Percentiles rank a stretch among this genome's conserved stretches.
These are phyloP conservation scores for Colletotrichum acutatum DNA, from an alignment of 2,329 filamentous ascomycete species.

Conservation along the genomic window DNA sequence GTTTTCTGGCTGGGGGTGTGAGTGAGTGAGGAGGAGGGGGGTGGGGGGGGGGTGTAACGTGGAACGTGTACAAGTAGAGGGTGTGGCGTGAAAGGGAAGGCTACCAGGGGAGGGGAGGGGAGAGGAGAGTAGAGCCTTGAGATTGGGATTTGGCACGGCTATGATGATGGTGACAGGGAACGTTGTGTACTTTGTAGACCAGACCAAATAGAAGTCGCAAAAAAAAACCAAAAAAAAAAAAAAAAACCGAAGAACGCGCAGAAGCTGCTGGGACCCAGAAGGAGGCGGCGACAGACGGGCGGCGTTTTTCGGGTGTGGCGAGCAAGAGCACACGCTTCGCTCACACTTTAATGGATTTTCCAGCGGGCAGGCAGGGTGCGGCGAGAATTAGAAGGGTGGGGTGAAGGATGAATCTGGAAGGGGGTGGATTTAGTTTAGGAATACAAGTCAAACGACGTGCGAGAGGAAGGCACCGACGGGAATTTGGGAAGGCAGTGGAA, in stretches of 20 bases:
- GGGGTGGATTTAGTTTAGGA: neutral
- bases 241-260: neutral
- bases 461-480: neutral
- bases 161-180: constrained; percentile 22
- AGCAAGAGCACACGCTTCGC: neutral
- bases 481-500: neutral
- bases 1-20: neutral
- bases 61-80: too few species aligned
- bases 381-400: neutral
- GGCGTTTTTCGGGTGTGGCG: constrained; percentile 21
- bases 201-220: neutral
- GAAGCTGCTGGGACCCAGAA: constrained; percentile 3
- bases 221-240: too few species aligned
- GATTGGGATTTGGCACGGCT: neutral
- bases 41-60: too few species aligned
- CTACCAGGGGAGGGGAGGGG: neutral
- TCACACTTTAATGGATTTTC: neutral
- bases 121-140: neutral
- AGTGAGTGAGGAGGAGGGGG: neutral
- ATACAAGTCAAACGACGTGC: neutral
- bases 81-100: neutral
- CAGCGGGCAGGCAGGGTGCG: too few species aligned
- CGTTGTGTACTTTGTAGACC: neutral
- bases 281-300: neutral
- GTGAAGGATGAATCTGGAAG: neutral